Evolutionary conservation across 331 rosid species (phyloP).

Genomic region (Malus hybrid): DNA sequence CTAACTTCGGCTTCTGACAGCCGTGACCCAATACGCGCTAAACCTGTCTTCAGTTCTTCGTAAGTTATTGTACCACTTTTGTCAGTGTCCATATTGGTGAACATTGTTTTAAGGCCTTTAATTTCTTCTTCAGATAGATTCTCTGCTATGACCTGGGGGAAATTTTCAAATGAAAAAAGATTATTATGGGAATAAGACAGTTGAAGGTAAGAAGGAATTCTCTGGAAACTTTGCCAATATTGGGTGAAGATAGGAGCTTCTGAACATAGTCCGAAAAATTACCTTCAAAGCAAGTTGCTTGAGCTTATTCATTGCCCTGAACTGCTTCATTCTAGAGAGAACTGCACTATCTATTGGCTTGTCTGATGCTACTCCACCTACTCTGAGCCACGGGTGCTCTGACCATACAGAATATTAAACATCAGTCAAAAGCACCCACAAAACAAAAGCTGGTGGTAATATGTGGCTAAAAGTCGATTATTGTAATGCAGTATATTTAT

Average conservation of each 20-base stretch:
- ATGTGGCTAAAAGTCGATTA: not conserved
- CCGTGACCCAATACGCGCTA: slow-evolving; percentile 79
- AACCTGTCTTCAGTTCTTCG: slow-evolving; percentile 86
- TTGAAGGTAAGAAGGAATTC: not conserved
- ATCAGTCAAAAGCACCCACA: slow-evolving; percentile 14
- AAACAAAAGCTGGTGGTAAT: not conserved
- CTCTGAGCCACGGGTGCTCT: slow-evolving; percentile 96
- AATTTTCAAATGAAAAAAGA: not conserved
- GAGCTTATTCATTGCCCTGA: slow-evolving; percentile 98
- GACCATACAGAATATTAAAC: slow-evolving; percentile 32
- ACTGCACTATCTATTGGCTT: slow-evolving; percentile 89
- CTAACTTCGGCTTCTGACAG: slow-evolving; percentile 84
- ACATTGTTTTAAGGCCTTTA: slow-evolving; percentile 92
- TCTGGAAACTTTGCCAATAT: not conserved
- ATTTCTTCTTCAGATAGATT: slow-evolving; percentile 91
- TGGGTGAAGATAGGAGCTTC: slow-evolving; percentile 3
- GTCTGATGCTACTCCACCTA: slow-evolving; percentile 87
- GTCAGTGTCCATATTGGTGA: slow-evolving; percentile 91
- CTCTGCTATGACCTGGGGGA: slow-evolving; percentile 73
- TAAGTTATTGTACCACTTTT: slow-evolving; percentile 84
- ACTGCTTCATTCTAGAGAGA: slow-evolving; percentile 86
- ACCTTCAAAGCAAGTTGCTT: slow-evolving; percentile 91
- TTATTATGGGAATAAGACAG: slow-evolving; percentile 4
- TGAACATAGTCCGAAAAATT: slow-evolving; percentile 20
- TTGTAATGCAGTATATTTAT: not conserved